These are phyloP conservation scores for Penicillium steckii DNA, from an alignment of 495 filamentous ascomycete genomes.

Conservation along the genomic window DNA sequence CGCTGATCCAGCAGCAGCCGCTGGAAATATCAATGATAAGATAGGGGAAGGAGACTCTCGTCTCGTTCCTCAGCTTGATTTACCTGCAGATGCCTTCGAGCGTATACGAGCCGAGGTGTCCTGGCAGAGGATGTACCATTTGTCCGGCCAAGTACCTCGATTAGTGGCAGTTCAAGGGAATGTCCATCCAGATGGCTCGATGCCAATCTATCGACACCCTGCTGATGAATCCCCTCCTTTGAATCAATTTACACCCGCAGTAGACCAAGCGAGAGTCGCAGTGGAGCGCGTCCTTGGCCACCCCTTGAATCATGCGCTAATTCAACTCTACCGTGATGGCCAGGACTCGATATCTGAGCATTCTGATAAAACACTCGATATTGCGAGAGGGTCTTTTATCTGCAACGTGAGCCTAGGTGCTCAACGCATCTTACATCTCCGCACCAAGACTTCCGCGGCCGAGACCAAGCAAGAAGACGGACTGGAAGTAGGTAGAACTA, in stretches of 20 bases:
- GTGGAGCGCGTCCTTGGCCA: constrained; percentile 74
- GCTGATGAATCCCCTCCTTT: constrained; percentile 85
- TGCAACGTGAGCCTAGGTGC: constrained; percentile 93
- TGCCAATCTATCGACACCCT: constrained; percentile 92
- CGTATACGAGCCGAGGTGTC: constrained; percentile 69
- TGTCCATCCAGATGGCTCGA: constrained; percentile 66
- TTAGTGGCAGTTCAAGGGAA: constrained; percentile 90
- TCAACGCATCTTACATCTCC: constrained; percentile 84
- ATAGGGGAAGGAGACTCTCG: constrained; percentile 79
- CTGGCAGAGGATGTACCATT: constrained; percentile 92
- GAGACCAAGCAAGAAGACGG: constrained; percentile 11
- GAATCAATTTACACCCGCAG: constrained; percentile 67
- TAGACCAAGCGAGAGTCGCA: constrained; percentile 62
- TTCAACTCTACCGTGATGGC: constrained; percentile 88
- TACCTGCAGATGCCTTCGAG: constrained; percentile 64
- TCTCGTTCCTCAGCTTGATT: constrained; percentile 65
- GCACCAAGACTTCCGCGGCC: constrained; percentile 65
- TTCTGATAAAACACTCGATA: constrained; percentile 94
- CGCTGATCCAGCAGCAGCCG: constrained; percentile 13
- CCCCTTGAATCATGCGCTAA: constrained; percentile 85
- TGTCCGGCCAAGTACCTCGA: constrained; percentile 87
- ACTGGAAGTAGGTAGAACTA: constrained; percentile 39
- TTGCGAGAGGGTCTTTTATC: constrained; percentile 75
- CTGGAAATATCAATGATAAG: not conserved
- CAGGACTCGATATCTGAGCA: constrained; percentile 97